Base-by-base conservation (phyloP, 1,284 basidiomycete genomes). In the Puccinia horiana region DNA sequence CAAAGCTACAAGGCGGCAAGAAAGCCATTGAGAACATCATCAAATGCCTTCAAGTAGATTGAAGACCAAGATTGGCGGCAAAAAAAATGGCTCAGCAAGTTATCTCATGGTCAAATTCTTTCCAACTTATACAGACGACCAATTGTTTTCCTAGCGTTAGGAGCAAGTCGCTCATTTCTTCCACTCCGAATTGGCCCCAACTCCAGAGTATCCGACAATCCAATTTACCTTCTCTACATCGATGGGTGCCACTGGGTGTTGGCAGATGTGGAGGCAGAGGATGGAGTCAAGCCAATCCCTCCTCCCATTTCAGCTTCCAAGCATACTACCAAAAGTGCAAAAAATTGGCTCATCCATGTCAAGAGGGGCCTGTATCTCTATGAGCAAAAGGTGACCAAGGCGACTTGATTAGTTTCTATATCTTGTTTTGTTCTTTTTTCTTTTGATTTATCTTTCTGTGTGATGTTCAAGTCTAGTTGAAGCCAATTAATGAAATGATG, bases 31-130 rank as follows among this genome's bases (percentile, higher is more conserved):
- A 18, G 14, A 29, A 63, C 3, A 35, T 63, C 26, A 11, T 63
- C 35, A 23, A 63, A 6, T 26, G 29, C 26, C 61, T 63, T 9
- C 9, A 9, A 11, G 56, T 58, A 6, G 56, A 58, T 18, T 23
- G 6, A 47, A 47, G 9, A 18, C 56, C 8, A 67, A 26, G 3
- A 14, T 40, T 40, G 12, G 23, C 16, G 44, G 8, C 44, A 47
- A 47, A 47, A n/a, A n/a, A 67, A 37, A 16, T 67, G 65, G 65
- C 65, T 67, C 65, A 67, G 65, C 65, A 67, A 67, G 40, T 67
- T 67, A 26, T n/a, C 20, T 16, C 37, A 67, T 26, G 65, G 65
- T 37, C 65, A 67, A 67, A 44, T 67, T 37, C 32, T 67, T 23
- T 16, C 65, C 11, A 40, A 42, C 29, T 32, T 26, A n/a, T 67